A percentile compares a stretch with the other conserved stretches of the same genome.
phyloP scores from a whole-genome alignment of 1,139 yeast species.

The Yamadazyma pseudoaaseri region DNA sequence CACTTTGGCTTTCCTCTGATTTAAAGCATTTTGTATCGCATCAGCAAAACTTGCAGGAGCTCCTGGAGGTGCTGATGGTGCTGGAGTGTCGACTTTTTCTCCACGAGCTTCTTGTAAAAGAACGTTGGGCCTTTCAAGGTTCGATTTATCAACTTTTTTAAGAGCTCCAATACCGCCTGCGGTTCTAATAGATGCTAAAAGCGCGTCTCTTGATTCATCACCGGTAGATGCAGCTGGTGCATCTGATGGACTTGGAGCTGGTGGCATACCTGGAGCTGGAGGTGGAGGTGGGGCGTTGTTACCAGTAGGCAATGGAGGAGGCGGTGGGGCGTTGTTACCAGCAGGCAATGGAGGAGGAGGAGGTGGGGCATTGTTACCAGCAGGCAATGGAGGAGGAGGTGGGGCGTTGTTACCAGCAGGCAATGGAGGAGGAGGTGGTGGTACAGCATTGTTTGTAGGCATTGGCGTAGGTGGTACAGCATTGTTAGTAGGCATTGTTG shows the following conservation, averaged over 20 bases:
- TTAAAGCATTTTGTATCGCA: conserved; percentile 85
- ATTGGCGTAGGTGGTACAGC: conserved; percentile 6
- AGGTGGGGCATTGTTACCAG: conserved; percentile 13
- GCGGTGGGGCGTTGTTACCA: conserved; percentile 19
- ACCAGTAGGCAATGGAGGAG: conserved; percentile 21
- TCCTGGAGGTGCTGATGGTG: conserved; percentile 32
- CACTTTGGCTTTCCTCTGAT: conserved; percentile 77
- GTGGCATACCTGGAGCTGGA: conserved; percentile 31
- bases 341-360: conserved; percentile 16
- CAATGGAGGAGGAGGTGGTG: conserved; percentile 16
- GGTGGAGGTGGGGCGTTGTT: conserved; percentile 20
- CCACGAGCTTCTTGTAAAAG: conserved; percentile 72
- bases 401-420: conserved; percentile 10
- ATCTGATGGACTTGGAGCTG: conserved; percentile 23
- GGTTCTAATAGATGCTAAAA: conserved; percentile 81
- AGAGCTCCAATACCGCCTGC: conserved; percentile 72
- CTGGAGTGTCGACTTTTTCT: conserved; percentile 33
- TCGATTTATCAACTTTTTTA: conserved; percentile 78
- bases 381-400: conserved; percentile 17
- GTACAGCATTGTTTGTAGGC: too few relatives aligned
- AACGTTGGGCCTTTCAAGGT: conserved; percentile 75
- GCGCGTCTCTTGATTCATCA: conserved; percentile 72
- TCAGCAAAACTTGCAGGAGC: conserved; percentile 69
- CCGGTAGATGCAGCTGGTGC: conserved; percentile 24
- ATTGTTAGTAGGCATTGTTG: conserved; percentile 5